These are phyloP conservation scores for Eucalyptus camaldulensis DNA, from an alignment of 345 rosid species.

Conservation along the genomic window DNA sequence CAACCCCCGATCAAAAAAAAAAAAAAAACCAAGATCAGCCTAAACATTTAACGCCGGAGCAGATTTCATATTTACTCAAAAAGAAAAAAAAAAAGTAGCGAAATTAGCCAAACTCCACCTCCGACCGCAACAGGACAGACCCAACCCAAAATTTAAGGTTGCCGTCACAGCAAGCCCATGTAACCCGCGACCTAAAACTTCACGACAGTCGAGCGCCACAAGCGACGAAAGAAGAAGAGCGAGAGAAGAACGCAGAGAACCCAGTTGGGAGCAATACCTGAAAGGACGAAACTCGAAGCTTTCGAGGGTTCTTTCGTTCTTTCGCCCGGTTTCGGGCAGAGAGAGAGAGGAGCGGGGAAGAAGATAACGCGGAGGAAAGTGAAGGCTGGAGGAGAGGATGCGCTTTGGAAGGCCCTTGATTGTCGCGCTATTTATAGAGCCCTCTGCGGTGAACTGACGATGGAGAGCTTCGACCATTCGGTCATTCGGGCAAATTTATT, in stretches of 20 bases:
- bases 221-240: not conserved
- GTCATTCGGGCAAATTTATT: not conserved
- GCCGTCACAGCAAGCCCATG: not conserved
- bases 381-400: not conserved
- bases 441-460: not conserved
- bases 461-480: not conserved
- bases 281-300: not conserved
- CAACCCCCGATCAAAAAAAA: not conserved
- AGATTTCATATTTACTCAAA: not conserved
- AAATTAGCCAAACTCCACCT: not conserved
- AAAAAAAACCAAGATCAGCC: not conserved
- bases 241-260: not conserved
- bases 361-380: not conserved
- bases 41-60: not conserved
- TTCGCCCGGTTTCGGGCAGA: not conserved
- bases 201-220: too few species aligned
- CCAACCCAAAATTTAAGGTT: not conserved
- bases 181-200: not conserved
- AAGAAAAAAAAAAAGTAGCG: not conserved
- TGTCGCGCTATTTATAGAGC: not conserved
- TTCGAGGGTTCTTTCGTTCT: not conserved
- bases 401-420: not conserved
- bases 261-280: not conserved
- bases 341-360: not conserved
- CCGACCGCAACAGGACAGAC: not conserved